Evolutionary conservation across 768 basidiomycete species (phyloP).

Genomic region (Mycena maculata): DNA sequence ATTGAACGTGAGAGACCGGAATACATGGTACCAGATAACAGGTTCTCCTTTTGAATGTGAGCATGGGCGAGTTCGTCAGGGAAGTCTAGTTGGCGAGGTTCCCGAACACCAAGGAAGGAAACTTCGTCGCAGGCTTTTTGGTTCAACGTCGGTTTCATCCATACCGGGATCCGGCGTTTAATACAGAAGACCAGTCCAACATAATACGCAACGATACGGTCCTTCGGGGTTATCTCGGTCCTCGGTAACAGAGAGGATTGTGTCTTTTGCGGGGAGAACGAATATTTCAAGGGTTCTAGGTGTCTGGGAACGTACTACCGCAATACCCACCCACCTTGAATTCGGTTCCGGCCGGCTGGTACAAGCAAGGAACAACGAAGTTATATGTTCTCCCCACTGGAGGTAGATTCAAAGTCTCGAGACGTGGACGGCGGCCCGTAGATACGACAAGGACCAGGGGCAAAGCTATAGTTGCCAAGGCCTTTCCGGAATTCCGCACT

Average conservation of each 20-base stretch:
- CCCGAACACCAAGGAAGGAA: slow-evolving; percentile 26
- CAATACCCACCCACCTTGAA: background rate
- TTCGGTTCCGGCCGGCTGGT: slow-evolving; percentile 11
- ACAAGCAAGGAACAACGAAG: background rate
- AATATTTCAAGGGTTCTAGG: background rate
- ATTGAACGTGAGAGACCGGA: slow-evolving; percentile 30
- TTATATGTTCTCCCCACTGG: background rate
- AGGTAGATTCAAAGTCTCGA: background rate
- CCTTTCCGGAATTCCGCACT: slow-evolving; percentile 15
- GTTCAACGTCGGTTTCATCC: slow-evolving; percentile 30
- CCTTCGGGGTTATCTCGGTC: slow-evolving; percentile 25
- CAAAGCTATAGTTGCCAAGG: slow-evolving; percentile 5
- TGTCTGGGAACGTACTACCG: slow-evolving; percentile 11
- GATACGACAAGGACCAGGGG: background rate
- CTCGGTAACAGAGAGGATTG: slow-evolving; percentile 22
- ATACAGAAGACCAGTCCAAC: slow-evolving; percentile 5
- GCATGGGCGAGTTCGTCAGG: slow-evolving; percentile 18
- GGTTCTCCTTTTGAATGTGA: slow-evolving; percentile 25
- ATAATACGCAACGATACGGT: slow-evolving; percentile 19
- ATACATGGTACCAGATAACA: slow-evolving; percentile 24
- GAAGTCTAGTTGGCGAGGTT: slow-evolving; percentile 16
- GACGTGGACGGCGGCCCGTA: background rate
- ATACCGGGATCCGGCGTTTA: slow-evolving; percentile 31
- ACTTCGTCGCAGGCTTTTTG: slow-evolving; percentile 20
- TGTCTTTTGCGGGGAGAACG: slow-evolving; percentile 18